Percentiles rank a stretch among this genome's conserved stretches.
phyloP scores from a whole-genome alignment of 2,329 filamentous ascomycete species.

The Sporothrix inflata region DNA sequence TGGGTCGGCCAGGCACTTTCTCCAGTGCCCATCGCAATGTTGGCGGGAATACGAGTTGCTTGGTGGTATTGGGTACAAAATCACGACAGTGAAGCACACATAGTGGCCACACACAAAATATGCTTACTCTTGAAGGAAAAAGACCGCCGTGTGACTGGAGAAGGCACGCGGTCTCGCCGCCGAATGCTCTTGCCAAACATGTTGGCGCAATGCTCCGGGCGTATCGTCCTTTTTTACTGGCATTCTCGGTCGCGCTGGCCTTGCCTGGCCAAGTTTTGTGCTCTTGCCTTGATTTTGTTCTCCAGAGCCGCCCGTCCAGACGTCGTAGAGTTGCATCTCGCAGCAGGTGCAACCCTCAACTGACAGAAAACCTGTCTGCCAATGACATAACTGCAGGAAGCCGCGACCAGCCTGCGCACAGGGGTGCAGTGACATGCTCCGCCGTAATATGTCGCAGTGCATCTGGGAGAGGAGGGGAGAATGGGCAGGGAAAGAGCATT shows the following conservation, averaged over 20 bases:
- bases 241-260: slow-evolving; percentile 14
- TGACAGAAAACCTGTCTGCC: background rate
- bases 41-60: background rate
- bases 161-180: background rate
- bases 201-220: background rate
- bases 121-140: background rate
- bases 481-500: slow-evolving; percentile 6
- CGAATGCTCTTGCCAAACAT: background rate
- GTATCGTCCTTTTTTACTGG: background rate
- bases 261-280: background rate
- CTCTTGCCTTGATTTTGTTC: slow-evolving; percentile 16
- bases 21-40: slow-evolving; percentile 1
- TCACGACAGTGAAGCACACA: background rate
- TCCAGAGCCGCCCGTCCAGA: background rate
- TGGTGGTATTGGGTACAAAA: background rate
- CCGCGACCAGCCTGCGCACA: background rate
- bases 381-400: slow-evolving; percentile 23
- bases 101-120: slow-evolving; percentile 7
- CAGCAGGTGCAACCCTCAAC: slow-evolving; percentile 15
- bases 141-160: background rate
- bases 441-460: background rate
- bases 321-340: background rate
- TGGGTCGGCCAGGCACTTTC: slow-evolving; percentile 12
- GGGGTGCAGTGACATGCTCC: slow-evolving; percentile 10
- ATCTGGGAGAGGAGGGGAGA: background rate